Evolutionary conservation across 306 rosid genomes (phyloP), one percentile per base, ranked within the genome.

Genomic region (Sesbania bispinosa): DNA sequence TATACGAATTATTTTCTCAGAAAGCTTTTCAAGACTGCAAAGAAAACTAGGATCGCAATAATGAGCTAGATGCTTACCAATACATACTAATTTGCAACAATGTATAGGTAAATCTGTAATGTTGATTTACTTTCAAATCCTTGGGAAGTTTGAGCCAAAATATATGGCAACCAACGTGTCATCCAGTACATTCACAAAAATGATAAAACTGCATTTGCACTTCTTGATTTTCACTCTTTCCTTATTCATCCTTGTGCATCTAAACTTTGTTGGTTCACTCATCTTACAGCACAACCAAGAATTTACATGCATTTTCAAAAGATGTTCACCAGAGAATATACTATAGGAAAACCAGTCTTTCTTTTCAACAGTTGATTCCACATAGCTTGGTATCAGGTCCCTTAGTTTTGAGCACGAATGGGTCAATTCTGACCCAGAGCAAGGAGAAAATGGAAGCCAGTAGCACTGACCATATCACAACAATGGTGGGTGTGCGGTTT

Each of bases 361-460:
- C 81, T 32, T 67, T 82, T 89, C 81, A 89, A 84, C 99, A 94
- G 73, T 89, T 89, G 87, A 94, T 78, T 80, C 96, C 99, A 67
- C 99, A 91, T 68, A 81, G 63, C 85, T 87, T 94, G 48, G 84
- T 77, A 69, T 88, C 89, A 26, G 97, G 96, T 46, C 99, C 99
- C 84, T 88, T 94, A 62, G 99, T 86, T 76, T 94, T 91, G 55
- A 83, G 3, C 64, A 91, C 96, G 52, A 91, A 89, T 35, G 97
- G 98, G 62, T 94, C 97, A 10, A 91, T 91, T 75, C 99, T 88
- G 75, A 91, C 97, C 99, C 97, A 94, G 50, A 91, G 91, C 74
- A 94, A 84, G 73, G 97, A 94, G 92, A 91, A 91, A 69, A 91
- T 87, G 11, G 99, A 94, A 74, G 99, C 97, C 90, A 94, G 53